phyloP scores from a whole-genome alignment of 371 early-diverging fungal genomes.

The Rhizopus stolonifer region DNA sequence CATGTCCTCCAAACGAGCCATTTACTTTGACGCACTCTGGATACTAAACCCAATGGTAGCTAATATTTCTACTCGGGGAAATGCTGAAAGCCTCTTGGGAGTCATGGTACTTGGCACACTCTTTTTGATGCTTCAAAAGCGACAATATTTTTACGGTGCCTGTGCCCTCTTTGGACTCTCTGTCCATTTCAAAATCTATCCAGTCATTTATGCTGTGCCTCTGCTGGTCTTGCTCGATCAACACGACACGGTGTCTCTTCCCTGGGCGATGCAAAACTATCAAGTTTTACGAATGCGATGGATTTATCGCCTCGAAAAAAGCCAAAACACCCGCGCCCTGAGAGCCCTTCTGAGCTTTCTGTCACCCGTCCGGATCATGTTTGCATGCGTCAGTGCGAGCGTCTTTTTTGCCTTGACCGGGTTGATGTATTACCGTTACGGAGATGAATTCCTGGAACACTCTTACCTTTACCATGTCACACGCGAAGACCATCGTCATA shows the following conservation, averaged over 20 bases:
- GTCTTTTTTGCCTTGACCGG: constrained; percentile 70
- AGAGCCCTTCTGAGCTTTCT: constrained; percentile 31
- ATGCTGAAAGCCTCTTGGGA: constrained; percentile 85
- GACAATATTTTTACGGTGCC: constrained; percentile 48
- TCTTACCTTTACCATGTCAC: constrained; percentile 93
- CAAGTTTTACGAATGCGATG: constrained; percentile 20
- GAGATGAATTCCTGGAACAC: constrained; percentile 83
- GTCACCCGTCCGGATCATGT: constrained; percentile 63
- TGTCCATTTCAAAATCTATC: constrained; percentile 97
- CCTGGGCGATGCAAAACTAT: constrained; percentile 27
- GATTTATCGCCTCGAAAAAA: not conserved
- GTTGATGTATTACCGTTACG: constrained; percentile 81
- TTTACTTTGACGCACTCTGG: constrained; percentile 70
- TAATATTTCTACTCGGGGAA: constrained; percentile 94
- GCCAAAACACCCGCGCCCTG: not conserved
- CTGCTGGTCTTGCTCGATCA: constrained; percentile 59
- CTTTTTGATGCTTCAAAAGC: constrained; percentile 61
- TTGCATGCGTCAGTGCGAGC: constrained; percentile 68
- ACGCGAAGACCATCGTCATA: constrained; percentile 97
- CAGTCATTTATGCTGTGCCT: constrained; percentile 88
- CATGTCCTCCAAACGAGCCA: constrained; percentile 48
- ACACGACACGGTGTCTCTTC: constrained; percentile 34
- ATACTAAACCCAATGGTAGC: constrained; percentile 94
- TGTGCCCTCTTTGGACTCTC: constrained; percentile 86
- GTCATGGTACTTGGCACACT: constrained; percentile 76